A percentile compares a stretch with the other conserved stretches of the same genome.
Conservation (phyloP, 495 filamentous ascomycete genomes). For the Lophium mytilinum region DNA sequence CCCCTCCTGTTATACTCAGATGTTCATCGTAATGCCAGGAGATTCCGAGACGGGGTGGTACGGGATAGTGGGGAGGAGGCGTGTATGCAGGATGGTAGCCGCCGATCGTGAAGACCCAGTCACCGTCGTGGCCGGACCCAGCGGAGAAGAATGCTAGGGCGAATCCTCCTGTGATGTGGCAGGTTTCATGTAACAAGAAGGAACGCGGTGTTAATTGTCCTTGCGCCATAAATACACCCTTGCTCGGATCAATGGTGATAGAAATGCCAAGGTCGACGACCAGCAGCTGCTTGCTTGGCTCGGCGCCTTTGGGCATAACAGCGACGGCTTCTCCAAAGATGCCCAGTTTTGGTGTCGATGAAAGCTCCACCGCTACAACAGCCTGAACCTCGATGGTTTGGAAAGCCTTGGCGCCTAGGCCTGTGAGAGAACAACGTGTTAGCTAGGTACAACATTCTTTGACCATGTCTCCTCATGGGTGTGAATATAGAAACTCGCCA, state of each 20-base stretch:
- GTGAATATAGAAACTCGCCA: too few relatives aligned
- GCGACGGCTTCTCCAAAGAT: slow-evolving; percentile 1
- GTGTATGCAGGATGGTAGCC: slow-evolving; percentile 42
- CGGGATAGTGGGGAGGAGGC: slow-evolving; percentile 36
- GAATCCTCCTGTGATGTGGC: slow-evolving; percentile 44
- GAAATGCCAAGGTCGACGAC: background rate
- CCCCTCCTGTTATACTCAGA: slow-evolving; percentile 37
- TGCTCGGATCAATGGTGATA: background rate
- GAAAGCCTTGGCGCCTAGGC: slow-evolving; percentile 36
- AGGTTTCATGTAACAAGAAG: slow-evolving; percentile 36
- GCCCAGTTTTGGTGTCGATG: background rate
- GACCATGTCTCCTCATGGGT: too few relatives aligned
- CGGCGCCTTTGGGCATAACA: background rate
- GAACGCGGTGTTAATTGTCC: slow-evolving; percentile 39
- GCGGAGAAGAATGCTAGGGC: slow-evolving; percentile 43
- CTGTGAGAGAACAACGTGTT: too few relatives aligned
- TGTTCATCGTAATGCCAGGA: slow-evolving; percentile 28
- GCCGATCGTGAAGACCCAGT: slow-evolving; percentile 48
- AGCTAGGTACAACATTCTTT: too few relatives aligned
- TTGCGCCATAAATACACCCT: slow-evolving; percentile 35
- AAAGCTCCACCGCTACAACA: background rate
- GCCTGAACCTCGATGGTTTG: slow-evolving; percentile 36
- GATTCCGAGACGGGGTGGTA: slow-evolving; percentile 40
- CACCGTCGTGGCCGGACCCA: slow-evolving; percentile 28
- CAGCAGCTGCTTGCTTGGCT: background rate